phyloP scores from a whole-genome alignment of 2,329 filamentous ascomycete genomes.

The Fusarium oligoseptatum region DNA sequence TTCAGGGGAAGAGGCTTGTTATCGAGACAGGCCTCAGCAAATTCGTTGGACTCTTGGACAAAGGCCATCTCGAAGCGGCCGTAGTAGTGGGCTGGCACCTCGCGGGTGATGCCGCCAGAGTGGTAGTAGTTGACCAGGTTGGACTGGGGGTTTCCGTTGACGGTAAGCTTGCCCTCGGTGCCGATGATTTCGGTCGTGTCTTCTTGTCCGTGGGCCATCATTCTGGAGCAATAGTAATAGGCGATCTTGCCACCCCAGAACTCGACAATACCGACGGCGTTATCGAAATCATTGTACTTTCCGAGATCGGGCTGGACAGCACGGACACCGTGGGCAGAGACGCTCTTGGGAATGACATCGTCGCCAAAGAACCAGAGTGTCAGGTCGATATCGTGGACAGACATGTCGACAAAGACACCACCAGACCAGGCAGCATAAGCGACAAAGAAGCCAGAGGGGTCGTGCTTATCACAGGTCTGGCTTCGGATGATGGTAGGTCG shows the following conservation, averaged over 20 bases:
- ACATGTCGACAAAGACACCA: conserved; percentile 79
- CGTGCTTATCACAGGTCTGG: conserved; percentile 76
- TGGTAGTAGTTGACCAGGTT: conserved; percentile 30
- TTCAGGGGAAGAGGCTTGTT: conserved; percentile 48
- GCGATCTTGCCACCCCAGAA: conserved; percentile 74
- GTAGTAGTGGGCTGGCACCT: conserved; percentile 25
- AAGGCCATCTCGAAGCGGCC: conserved; percentile 29
- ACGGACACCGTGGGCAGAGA: conserved; percentile 47
- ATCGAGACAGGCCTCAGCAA: conserved; percentile 20
- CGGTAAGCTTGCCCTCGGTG: conserved; percentile 72
- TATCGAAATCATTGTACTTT: conserved; percentile 48
- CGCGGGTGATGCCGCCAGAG: conserved; percentile 11
- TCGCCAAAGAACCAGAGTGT: conserved; percentile 51
- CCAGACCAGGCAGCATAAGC: conserved; percentile 73
- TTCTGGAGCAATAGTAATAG: conserved; percentile 73
- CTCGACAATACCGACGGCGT: conserved; percentile 69
- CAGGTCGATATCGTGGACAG: conserved; percentile 73
- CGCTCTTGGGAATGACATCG: conserved; percentile 46
- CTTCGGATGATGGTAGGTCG: conserved; percentile 71
- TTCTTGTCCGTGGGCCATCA: conserved; percentile 78
- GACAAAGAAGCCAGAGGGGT: conserved; percentile 76
- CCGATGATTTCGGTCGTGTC: conserved; percentile 77
- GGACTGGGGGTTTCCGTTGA: conserved; percentile 59
- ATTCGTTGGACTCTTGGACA: conserved; percentile 25
- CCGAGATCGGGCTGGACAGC: conserved; percentile 48